phyloP scores from a whole-genome alignment of 2,329 filamentous ascomycete species.

The Colletotrichum gigasporum region DNA sequence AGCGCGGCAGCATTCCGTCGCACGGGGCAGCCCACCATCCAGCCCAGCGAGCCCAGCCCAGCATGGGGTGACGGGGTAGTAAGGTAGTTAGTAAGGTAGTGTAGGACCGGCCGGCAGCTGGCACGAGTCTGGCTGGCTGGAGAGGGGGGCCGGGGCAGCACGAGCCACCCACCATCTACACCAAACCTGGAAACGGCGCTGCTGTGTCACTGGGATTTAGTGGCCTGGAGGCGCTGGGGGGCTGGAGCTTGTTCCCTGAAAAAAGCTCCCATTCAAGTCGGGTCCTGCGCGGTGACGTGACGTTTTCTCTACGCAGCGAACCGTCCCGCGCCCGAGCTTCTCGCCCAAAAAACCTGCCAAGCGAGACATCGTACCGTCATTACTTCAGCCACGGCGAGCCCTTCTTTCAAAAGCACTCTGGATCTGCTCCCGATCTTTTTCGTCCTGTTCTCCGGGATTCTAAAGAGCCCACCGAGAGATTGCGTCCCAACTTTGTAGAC shows the following conservation, averaged over 20 bases:
- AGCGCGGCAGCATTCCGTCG: conserved; percentile 3
- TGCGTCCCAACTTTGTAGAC: conserved; percentile 4
- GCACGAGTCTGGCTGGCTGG: conserved; percentile 4
- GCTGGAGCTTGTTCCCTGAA: conserved; percentile 31
- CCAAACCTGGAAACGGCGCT: conserved; percentile 25
- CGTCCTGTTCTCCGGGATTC: background rate
- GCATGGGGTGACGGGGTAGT: background rate
- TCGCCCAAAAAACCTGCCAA: conserved; percentile 29
- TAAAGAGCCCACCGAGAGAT: background rate
- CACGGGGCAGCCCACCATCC: background rate
- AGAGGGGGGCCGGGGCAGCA: conserved; percentile 10
- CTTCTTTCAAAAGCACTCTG: background rate
- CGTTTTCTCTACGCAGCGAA: conserved; percentile 7
- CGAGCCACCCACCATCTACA: background rate
- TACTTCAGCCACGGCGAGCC: conserved; percentile 23
- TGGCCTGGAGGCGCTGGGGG: background rate
- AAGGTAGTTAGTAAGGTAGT: background rate
- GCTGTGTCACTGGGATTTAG: conserved; percentile 10
- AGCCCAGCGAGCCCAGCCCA: background rate
- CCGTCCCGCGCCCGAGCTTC: conserved; percentile 20
- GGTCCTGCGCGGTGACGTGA: conserved; percentile 32
- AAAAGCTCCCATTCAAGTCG: conserved; percentile 5
- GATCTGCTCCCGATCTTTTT: background rate
- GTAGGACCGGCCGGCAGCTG: conserved; percentile 14
- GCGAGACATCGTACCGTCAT: conserved; percentile 30